Evolutionary conservation across 2,329 filamentous ascomycete genomes (phyloP).

Genomic region (Cytospora leucostoma): DNA sequence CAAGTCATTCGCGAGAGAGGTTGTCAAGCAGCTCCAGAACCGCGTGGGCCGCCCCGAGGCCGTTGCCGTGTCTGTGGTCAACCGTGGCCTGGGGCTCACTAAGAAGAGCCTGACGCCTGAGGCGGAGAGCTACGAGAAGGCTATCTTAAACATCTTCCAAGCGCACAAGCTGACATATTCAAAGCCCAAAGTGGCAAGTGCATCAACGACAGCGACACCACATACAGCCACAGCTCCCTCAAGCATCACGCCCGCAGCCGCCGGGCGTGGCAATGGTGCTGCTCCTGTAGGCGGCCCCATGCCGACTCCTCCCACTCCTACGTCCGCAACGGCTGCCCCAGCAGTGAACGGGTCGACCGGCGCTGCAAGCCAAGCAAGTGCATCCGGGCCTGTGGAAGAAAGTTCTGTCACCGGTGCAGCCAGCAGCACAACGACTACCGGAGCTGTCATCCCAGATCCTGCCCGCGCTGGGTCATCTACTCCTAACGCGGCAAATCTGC

Average conservation of each 20-base stretch:
- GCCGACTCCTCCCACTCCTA: neutral
- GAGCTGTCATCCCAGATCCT: neutral
- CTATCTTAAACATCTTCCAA: slow-evolving; percentile 48
- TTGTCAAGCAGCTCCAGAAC: slow-evolving; percentile 48
- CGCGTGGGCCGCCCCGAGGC: slow-evolving; percentile 46
- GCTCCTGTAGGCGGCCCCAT: neutral
- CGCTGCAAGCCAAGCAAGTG: neutral
- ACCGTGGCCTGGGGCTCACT: slow-evolving; percentile 52
- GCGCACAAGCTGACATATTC: slow-evolving; percentile 30
- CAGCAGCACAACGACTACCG: neutral
- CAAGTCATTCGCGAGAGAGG: slow-evolving; percentile 48
- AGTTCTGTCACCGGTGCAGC: neutral
- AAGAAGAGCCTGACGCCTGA: slow-evolving; percentile 43
- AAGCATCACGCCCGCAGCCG: neutral
- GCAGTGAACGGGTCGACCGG: neutral
- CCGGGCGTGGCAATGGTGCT: neutral
- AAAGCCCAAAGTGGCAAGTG: slow-evolving; percentile 12
- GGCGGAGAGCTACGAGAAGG: slow-evolving; percentile 49
- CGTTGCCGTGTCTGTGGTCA: slow-evolving; percentile 55
- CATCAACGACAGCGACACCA: slow-evolving; percentile 21
- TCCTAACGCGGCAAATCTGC: neutral
- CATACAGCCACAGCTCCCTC: neutral
- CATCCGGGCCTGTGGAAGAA: neutral
- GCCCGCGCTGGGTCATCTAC: neutral
- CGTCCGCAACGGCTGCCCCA: neutral